Base-by-base conservation (phyloP, 129 eudicot genomes). In the Lonicera japonica region DNA sequence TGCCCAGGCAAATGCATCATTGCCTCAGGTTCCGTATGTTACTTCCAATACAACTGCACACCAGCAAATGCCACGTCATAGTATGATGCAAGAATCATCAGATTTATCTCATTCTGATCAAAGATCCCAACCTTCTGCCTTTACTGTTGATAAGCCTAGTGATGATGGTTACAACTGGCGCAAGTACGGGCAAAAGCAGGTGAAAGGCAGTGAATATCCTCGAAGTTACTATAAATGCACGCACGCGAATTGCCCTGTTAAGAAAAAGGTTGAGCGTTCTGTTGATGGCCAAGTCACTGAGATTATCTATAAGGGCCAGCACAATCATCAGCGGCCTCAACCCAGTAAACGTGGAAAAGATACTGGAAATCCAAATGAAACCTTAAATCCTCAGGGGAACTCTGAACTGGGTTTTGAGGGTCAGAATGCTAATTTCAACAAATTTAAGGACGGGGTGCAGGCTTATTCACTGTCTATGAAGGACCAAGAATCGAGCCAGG, bases 151-250 rank as follows among this genome's bases (percentile, higher is more conserved):
- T 78, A 90, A 90, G 78, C 95, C 97, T 58, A 84, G 83, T 52
- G 89, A 86, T 39, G 97, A 90, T 65, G 95, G 95, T 50, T 90
- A 83, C 67, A 86, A 90, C 66, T 90, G 97, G 97, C 73, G 97
- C 24, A 90, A 90, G 67, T 90, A 90, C 36, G 97, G 97, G 61
- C 97, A 90, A 65, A 90, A 90, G 76, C 97, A 86, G 47, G 97
- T 90, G 10, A 90, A 90, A 64, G 97, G 97, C 1, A 82, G 94
- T 56, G 97, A 90, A 64, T 90, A 73, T 66, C 97, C 97, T 20
- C 75, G 97, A 66, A 90, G 97, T 67, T 90, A 90, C 64, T 90
- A 90, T 70, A 90, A 90, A 78, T 90, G 97, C 57, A 86, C 97
- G 5, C 82, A 87, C 71, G 66, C 83, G 25, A 82, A 62, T 58